phyloP scores from a whole-genome alignment of 1,139 yeast species.

The Trichomonascaceae sp. region DNA sequence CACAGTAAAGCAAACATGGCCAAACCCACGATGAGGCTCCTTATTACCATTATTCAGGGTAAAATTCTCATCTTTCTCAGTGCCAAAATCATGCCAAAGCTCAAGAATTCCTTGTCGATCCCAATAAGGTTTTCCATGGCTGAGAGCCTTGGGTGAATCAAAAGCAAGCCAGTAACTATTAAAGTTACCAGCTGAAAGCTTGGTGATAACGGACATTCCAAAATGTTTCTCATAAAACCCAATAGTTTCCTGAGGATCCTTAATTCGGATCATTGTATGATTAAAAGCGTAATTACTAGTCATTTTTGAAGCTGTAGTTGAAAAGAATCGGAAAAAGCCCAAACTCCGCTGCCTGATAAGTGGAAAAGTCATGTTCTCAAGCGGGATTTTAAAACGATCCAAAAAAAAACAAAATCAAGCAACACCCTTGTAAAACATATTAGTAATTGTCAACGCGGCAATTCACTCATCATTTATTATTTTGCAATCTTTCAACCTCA shows the following conservation, averaged over 20 bases:
- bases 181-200: constrained; percentile 52
- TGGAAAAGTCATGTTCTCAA: neutral
- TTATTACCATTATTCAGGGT: constrained; percentile 74
- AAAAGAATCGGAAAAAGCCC: neutral
- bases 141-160: constrained; percentile 42
- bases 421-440: neutral
- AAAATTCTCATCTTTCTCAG: constrained; percentile 55
- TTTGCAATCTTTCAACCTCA: constrained; percentile 8
- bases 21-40: constrained; percentile 83
- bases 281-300: constrained; percentile 18
- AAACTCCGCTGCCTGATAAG: neutral
- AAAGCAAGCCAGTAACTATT: constrained; percentile 65
- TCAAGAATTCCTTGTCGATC: constrained; percentile 76
- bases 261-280: constrained; percentile 60
- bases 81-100: constrained; percentile 74
- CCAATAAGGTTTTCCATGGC: constrained; percentile 46
- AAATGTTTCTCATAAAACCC: constrained; percentile 69
- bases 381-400: neutral
- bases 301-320: neutral
- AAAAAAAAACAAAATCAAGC: neutral
- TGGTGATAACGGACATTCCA: constrained; percentile 60
- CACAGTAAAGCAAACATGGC: constrained; percentile 85
- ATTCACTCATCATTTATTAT: neutral
- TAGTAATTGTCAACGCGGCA: neutral
- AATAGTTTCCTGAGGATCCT: constrained; percentile 69